Evolutionary conservation across 768 basidiomycete species (phyloP), one percentile per base, ranked within the genome.

Genomic region (Russula compacta): DNA sequence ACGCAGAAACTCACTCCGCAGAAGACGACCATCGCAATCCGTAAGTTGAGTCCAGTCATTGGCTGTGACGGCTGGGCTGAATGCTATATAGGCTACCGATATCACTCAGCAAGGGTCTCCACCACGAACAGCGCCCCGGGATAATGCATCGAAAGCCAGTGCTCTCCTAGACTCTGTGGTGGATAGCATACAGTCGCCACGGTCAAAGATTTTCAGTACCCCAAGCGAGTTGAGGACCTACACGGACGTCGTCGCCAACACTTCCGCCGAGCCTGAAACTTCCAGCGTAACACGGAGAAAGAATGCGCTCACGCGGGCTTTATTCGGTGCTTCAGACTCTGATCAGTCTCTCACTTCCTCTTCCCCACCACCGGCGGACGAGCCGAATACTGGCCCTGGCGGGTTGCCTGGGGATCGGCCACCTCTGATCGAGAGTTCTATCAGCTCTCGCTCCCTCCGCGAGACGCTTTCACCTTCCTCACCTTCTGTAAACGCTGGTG

Each of bases 11-110:
- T 90, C 89, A n/a, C 75, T 89, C 65, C 79, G 89, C 58, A 82
- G 83, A 64, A 80, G 90, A 53, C 78, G 89, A 42, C 88, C 87
- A 11, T 91, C 89, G n/a, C 88, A 90, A 71, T 87, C 88, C 11
- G 86, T 80, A 62, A 49, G 75, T 69, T 12, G 38, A 56, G 15
- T 44, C 33, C 6, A 29, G 10, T 50, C 17, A 40, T 33, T n/a
- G 19, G 11, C 36, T 40, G 7, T 57, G 15, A 32, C 5, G 4
- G n/a, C 36, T 52, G 21, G 39, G 33, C 59, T 58, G 19, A 60
- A 38, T 47, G 12, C 12, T 39, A 38, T 36, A 11, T 57, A 89
- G 87, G 76, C 82, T 51, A 77, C 78, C 38, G 88, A 84, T 68
- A 82, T 85, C 52, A 78, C 80, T 17, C 84, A 80, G 4, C 80